Base-by-base conservation (phyloP, 176 grass and related monocot genomes). In the Themeda triandra region DNA sequence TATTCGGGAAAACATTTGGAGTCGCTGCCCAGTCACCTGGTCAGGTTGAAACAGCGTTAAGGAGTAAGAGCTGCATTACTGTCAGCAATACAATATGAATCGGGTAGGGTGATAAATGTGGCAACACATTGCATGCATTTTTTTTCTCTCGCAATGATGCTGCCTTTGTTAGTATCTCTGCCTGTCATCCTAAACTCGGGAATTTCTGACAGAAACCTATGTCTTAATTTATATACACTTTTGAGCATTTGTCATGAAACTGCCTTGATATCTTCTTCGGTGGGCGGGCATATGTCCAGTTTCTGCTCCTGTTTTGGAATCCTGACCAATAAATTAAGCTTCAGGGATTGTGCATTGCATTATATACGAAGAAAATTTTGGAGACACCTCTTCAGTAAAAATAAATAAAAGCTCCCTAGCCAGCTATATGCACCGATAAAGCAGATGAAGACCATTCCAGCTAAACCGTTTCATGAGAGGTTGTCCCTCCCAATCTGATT, bases 311-410 rank as follows among this genome's bases (percentile, higher is more conserved):
- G 84, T 71, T 86, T 84, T 46, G 73, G 35, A 27, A 54, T 82
- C 73, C 88, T 90, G 80, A 48, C 32, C 56, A 86, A 79, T 29
- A 83, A 86, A 48, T 30, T 45, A 80, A 53, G 30, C 63, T 82
- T 65, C 32, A 62, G 44, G 33, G 6, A 19, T 21, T 25, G 44
- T 28, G 23, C 8, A 49, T 36, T 69, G 51, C 42, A 36, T 51
- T 67, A n/a, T 49, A 33, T 66, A 70, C 3, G 6, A 35, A 51
- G 17, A 19, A 81, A 12, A 2, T 82, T 82, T 80, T 35, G 48
- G 19, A 42, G 65, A 32, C 25, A 88, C 11, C 18, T 69, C 28
- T 30, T n/a, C 1, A 5, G 63, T 41, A 56, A n/a, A 49, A 10
- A 62, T n/a, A 48, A 35, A 46, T 15, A 39, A 28, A 14, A 41